Base-by-base conservation (phyloP, 83 land plant species). In the Picea engelmannii region DNA sequence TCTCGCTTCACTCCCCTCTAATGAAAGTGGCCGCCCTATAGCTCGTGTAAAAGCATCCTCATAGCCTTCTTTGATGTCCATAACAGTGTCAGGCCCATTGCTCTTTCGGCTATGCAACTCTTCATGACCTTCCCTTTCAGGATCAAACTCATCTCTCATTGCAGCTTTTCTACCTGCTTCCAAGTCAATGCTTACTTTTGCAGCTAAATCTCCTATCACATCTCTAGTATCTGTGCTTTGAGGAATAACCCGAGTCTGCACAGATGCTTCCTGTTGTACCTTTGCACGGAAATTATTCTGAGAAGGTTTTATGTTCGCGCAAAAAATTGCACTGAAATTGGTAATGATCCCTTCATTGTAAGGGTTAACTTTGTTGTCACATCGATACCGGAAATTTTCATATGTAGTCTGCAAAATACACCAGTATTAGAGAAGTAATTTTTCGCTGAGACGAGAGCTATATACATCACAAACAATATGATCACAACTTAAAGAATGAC, bases 301-400 rank as follows among this genome's bases (percentile, higher is more conserved):
- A n/a, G 93, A 89, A 44, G 91, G 86, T 47, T 88, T 89, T 17
- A 87, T 89, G 70, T 65, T 89, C 1, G 86, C 31, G 78, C 84
- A 89, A 60, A 91, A 81, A 23, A 87, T n/a, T 42, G 89, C 90
- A 52, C 7, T 79, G 25, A 93, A 27, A 25, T 91, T 91, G 21
- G 59, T 78, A 0, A 81, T 7, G 7, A 86, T 59, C 69, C 95
- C 95, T 58, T 75, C 75, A 38, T 81, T 86, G 61, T 85, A 93
- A 66, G 93, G 93, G 66, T 93, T 93, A 25, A 71, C 84, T 74
- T 84, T 91, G 79, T 89, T 93, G 55, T 93, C 95, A 82, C 88
- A 91, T 3, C 95, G 87, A 68, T 91, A 89, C 3, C 93, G 82
- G 75, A 93, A 93, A 78, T 91, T 93, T 66, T 93, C 95, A 86